phyloP scores from a whole-genome alignment of 345 rosid species.

The Erysimum cheiranthoides region DNA sequence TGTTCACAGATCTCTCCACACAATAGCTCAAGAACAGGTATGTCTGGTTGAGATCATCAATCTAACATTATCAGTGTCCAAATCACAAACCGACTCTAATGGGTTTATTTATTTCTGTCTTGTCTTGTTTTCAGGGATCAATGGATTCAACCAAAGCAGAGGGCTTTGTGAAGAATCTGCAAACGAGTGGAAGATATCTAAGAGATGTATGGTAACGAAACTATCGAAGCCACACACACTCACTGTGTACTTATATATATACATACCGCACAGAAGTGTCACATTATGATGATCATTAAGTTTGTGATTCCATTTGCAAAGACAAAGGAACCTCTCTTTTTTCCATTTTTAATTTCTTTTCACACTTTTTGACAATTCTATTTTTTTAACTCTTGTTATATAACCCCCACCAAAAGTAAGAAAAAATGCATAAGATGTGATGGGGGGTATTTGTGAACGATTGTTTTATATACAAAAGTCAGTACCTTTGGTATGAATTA shows the following conservation, averaged over 20 bases:
- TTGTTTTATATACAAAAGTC: slow-evolving; percentile 34
- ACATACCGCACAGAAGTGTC: slow-evolving; percentile 37
- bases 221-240: slow-evolving; percentile 19
- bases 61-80: background rate
- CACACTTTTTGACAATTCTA: slow-evolving; percentile 18
- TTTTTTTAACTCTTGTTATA: slow-evolving; percentile 38
- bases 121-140: slow-evolving; percentile 64
- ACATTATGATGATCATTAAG: slow-evolving; percentile 33
- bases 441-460: slow-evolving; percentile 35
- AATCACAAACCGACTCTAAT: slow-evolving; percentile 26
- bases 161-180: slow-evolving; percentile 87
- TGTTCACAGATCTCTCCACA: slow-evolving; percentile 90
- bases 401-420: slow-evolving; percentile 15
- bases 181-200: slow-evolving; percentile 83
- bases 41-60: background rate
- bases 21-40: slow-evolving; percentile 89
- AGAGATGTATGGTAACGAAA: slow-evolving; percentile 67
- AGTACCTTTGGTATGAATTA: slow-evolving; percentile 32
- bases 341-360: slow-evolving; percentile 19
- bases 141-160: slow-evolving; percentile 81
- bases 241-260: slow-evolving; percentile 34
- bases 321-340: background rate
- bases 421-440: slow-evolving; percentile 29
- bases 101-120: background rate
- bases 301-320: slow-evolving; percentile 42